A percentile compares a stretch with the other conserved stretches of the same genome.
Evolutionary conservation across 2,329 filamentous ascomycete species (phyloP).

Genomic region (Aspergillus flavus): DNA sequence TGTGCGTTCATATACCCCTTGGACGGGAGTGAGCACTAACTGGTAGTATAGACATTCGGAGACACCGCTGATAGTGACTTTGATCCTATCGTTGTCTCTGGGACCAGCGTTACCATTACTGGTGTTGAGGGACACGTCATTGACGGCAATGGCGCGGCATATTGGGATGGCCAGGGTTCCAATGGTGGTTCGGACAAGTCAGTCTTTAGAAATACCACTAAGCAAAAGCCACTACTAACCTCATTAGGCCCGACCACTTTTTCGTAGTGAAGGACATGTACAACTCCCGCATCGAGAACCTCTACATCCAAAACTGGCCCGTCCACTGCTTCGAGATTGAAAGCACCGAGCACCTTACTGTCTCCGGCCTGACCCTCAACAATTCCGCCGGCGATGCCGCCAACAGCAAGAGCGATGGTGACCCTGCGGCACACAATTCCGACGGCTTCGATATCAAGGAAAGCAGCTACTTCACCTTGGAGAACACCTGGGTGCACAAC

Average conservation of each 20-base stretch:
- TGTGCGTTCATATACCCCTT: slow-evolving; percentile 9
- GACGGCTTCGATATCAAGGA: slow-evolving; percentile 56
- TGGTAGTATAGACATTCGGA: neutral
- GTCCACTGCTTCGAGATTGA: slow-evolving; percentile 45
- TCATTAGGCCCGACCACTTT: slow-evolving; percentile 37
- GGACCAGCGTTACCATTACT: slow-evolving; percentile 45
- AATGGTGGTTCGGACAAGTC: slow-evolving; percentile 40
- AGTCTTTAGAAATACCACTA: neutral
- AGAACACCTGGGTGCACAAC: slow-evolving; percentile 47
- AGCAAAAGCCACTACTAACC: neutral
- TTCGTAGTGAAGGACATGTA: slow-evolving; percentile 43
- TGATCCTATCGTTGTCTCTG: slow-evolving; percentile 41
- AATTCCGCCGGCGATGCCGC: slow-evolving; percentile 43
- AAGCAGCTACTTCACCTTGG: slow-evolving; percentile 49
- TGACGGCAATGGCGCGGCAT: slow-evolving; percentile 44
- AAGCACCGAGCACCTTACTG: slow-evolving; percentile 33
- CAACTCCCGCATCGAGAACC: slow-evolving; percentile 41
- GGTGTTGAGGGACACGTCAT: slow-evolving; percentile 39
- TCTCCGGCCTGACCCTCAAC: slow-evolving; percentile 43
- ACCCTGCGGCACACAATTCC: slow-evolving; percentile 37
- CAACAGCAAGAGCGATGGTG: slow-evolving; percentile 23
- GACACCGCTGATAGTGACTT: slow-evolving; percentile 28
- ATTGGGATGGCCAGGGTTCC: slow-evolving; percentile 51
- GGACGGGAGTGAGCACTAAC: neutral
- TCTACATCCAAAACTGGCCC: slow-evolving; percentile 47